phyloP scores from a whole-genome alignment of 2,329 filamentous ascomycete species.

The Dryadomyces quercivorus region DNA sequence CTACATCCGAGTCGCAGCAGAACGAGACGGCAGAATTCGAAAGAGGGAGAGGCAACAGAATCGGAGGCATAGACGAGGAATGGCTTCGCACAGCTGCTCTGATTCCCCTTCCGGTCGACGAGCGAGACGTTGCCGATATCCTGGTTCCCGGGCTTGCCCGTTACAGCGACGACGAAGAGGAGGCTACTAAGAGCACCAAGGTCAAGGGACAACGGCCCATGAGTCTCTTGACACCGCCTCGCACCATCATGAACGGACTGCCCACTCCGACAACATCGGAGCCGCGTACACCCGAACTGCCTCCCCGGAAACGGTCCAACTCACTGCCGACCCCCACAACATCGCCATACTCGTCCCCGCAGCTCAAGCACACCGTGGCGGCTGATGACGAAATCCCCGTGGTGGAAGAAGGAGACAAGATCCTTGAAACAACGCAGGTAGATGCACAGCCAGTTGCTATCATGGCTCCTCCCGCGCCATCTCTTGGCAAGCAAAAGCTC shows the following conservation, averaged over 20 bases:
- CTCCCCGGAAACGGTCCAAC: slow-evolving; percentile 28
- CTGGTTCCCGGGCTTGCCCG: slow-evolving; percentile 59
- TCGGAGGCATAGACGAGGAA: slow-evolving; percentile 22
- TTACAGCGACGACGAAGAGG: slow-evolving; percentile 54
- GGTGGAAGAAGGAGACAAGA: neutral
- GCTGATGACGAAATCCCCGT: neutral
- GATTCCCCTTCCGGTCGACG: slow-evolving; percentile 56
- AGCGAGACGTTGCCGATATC: slow-evolving; percentile 66
- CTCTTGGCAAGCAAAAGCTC: neutral
- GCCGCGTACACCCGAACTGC: slow-evolving; percentile 21
- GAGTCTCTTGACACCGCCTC: slow-evolving; percentile 28
- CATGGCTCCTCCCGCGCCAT: neutral
- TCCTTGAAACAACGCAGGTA: neutral
- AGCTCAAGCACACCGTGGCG: slow-evolving; percentile 6
- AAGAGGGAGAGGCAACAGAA: neutral
- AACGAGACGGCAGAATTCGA: neutral
- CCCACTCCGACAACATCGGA: slow-evolving; percentile 22
- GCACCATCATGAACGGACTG: slow-evolving; percentile 16
- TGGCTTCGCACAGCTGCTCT: slow-evolving; percentile 34
- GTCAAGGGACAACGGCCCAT: slow-evolving; percentile 27
- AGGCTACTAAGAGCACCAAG: slow-evolving; percentile 42
- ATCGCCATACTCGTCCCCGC: slow-evolving; percentile 14
- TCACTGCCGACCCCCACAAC: slow-evolving; percentile 32
- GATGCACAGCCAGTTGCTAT: neutral
- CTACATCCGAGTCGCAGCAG: neutral